phyloP scores from a whole-genome alignment of 177 flowering plant species.

The Vitis hybrid region DNA sequence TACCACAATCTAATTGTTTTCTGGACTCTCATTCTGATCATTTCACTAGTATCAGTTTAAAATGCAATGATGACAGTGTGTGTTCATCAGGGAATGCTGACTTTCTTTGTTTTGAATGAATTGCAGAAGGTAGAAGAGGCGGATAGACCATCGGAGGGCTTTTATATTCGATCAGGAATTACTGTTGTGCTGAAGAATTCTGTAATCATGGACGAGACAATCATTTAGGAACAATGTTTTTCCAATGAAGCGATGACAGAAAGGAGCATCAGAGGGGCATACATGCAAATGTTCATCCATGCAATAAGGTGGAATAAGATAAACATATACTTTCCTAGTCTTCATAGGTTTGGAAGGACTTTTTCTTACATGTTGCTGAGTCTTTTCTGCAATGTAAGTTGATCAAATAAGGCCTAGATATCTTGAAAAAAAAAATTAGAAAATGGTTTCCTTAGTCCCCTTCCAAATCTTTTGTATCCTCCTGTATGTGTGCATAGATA shows the following conservation, averaged over 20 bases:
- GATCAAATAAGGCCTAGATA: too few species aligned
- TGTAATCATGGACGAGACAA: constrained; percentile 6
- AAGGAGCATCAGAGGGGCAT: background rate
- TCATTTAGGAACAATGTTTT: constrained; percentile 1
- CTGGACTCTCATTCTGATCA: too few species aligned
- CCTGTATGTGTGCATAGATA: too few species aligned
- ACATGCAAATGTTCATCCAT: background rate
- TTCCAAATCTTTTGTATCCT: too few species aligned
- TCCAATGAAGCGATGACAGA: background rate
- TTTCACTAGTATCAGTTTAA: too few species aligned
- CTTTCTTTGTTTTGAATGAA: background rate
- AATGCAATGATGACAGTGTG: background rate
- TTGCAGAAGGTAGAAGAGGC: constrained; percentile 16
- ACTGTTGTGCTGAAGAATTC: constrained; percentile 13
- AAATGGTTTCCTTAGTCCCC: too few species aligned
- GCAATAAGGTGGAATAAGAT: background rate
- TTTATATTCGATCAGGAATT: constrained; percentile 15
- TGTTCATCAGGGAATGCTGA: background rate
- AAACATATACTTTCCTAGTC: background rate
- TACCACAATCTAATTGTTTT: too few species aligned
- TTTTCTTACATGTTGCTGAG: too few species aligned
- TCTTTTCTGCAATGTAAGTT: too few species aligned
- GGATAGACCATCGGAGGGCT: constrained; percentile 10
- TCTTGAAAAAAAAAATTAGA: too few species aligned
- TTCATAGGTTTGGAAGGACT: too few species aligned